These are phyloP conservation scores for Trypanosoma mega DNA, from an alignment of 208 protist genomes.

Conservation along the genomic window DNA sequence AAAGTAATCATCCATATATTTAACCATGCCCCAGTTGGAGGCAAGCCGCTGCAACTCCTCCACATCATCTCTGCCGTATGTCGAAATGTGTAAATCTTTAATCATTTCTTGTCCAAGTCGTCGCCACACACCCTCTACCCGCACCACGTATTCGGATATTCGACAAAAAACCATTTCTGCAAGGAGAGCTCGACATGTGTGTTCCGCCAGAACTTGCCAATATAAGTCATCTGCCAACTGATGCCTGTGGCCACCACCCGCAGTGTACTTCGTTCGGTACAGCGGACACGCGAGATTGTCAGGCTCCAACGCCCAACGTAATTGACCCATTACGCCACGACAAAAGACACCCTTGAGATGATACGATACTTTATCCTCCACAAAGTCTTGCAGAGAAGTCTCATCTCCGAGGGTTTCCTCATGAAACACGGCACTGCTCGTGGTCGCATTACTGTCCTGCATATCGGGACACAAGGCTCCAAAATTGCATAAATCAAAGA, in stretches of 20 bases:
- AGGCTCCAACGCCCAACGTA: constrained; percentile 68
- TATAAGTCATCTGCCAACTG: constrained; percentile 3
- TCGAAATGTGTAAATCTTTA: neutral
- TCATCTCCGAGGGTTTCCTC: constrained; percentile 3
- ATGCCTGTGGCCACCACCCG: constrained; percentile 2
- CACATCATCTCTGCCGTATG: neutral
- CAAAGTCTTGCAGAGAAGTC: neutral
- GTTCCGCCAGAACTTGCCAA: constrained; percentile 41
- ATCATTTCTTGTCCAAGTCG: constrained; percentile 22
- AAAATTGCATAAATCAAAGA: constrained; percentile 58
- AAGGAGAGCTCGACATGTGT: constrained; percentile 48
- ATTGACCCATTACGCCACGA: constrained; percentile 59
- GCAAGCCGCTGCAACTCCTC: constrained; percentile 7
- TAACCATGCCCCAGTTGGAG: constrained; percentile 29
- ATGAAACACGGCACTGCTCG: neutral
- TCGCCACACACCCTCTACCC: constrained; percentile 48
- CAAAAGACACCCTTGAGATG: constrained; percentile 32
- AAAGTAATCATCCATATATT: constrained; percentile 26
- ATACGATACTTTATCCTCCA: constrained; percentile 21
- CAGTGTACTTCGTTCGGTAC: too few species aligned
- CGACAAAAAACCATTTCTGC: constrained; percentile 48
- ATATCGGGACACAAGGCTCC: constrained; percentile 21
- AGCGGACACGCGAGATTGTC: constrained; percentile 32
- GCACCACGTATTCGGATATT: constrained; percentile 61
- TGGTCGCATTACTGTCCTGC: neutral